Evolutionary conservation across 2,329 filamentous ascomycete species (phyloP), one percentile per base, ranked within the genome.

Genomic region (Colletotrichum acutatum): DNA sequence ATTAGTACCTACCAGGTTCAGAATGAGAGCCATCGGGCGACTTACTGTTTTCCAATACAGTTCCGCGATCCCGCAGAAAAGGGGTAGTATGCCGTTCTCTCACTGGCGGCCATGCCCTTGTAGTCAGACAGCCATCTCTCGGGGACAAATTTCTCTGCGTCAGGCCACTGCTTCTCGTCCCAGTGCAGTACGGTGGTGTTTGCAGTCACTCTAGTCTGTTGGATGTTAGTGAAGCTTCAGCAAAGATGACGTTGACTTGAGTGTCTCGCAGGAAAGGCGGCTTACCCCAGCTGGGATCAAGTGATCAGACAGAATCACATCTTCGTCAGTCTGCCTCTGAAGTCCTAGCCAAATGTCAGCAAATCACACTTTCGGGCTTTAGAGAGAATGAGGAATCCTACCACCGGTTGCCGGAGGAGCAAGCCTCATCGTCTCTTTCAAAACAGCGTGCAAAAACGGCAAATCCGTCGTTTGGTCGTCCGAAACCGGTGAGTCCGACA

Each of bases 81-180:
- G 19, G 42, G 42, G 42, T 49, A 49, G 7, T 49, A 49, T 6
- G 42, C 42, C 19, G 42, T 49, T 49, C 8, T 49, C 8, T 49
- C 42, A 19, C 8, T 49, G 8, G 8, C 42, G 42, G 42, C 16
- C 42, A 8, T n/a, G 1, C 58, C 66, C 46, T 63, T 68, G 2
- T 63, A 63, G 22, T 68, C n/a, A 16, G 58, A 63, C 19, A 68
- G 26, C 46, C 66, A 68, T 16, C 66, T 9, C 16, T 62, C 66
- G 22, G 66, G 66, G 11, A 63, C 66, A 1, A 63, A 68, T 5
- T 63, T 16, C 0, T 42, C 24, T 4, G 66, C 66, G 16, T 68
- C 49, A 11, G 66, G 32, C 66, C 58, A 68, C 19, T 68, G 46
- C 2, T n/a, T 46, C 8, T 68, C 66, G 1, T 63, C 32, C 46